Base-by-base conservation (phyloP, 2,329 filamentous ascomycete species). In the Fusarium buharicum region DNA sequence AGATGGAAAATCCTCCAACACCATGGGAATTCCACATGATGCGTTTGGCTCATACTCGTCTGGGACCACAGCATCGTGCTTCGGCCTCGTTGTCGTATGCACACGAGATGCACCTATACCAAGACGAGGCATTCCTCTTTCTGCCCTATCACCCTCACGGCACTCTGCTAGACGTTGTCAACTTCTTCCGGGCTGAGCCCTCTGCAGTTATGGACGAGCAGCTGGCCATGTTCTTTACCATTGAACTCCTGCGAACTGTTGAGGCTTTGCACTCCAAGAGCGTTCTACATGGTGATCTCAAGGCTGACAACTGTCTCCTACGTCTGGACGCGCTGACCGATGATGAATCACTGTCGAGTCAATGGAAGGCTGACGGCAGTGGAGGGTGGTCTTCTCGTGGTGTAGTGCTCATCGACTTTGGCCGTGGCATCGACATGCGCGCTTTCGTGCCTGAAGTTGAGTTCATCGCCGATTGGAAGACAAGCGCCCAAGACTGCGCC, bases 21-120 rank as follows among this genome's bases (percentile, higher is more conserved):
- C 84, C 91, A 0, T 99, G 95, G 95, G 95, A 99, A 73, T 99
- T 98, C 73, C 91, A 97, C 77, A 96, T 99, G 76, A 92, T 98
- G 80, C 89, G 92, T 2, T 86, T 92, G 51, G 87, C 91, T 2
- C 91, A 94, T 63, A 81, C 85, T 18, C 90, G 95, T 1, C 82
- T 99, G 0, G 90, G 89, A 0, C 83, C 89, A 1, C 85, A 84
- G 27, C 79, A 90, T 57, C 88, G 94, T 13, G 89, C 90, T 0
- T 83, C 87, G 1, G 87, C 91, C 4, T 96, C 91, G 13, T 82
- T 99, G 55, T 87, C 96, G 2, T 84, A 87, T 33, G 94, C 90
- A 0, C 90, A 97, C 66, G 94, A 97, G 73, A 87, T 97, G 80
- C 95, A 98, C 72, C 83, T 97, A 8, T 98, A 94, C 80, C 85